phyloP scores from a whole-genome alignment of 257 asterid genomes.

The Buddleja alternifolia region DNA sequence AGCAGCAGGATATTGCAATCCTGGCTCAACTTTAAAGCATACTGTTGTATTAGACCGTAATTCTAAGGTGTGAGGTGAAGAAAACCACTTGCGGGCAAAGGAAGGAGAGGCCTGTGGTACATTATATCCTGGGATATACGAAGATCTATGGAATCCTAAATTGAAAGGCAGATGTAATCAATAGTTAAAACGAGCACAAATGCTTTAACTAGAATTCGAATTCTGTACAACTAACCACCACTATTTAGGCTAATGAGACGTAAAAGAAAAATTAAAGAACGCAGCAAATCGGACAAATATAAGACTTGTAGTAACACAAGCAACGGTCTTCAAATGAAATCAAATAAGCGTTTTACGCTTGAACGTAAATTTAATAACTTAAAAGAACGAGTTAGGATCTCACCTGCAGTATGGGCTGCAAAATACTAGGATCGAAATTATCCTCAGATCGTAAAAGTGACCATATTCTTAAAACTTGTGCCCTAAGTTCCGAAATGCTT shows the following conservation, averaged over 20 bases:
- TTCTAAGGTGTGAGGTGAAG: too few species aligned
- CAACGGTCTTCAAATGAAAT: background rate
- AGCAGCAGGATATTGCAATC: too few species aligned
- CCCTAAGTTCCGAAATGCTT: slow-evolving; percentile 84
- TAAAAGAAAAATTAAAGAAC: background rate
- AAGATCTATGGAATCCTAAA: too few species aligned
- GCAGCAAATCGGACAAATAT: background rate
- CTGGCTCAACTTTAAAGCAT: too few species aligned
- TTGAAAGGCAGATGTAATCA: too few species aligned
- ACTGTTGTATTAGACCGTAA: too few species aligned
- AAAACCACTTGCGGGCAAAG: too few species aligned
- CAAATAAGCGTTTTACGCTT: slow-evolving; percentile 10
- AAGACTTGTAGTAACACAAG: slow-evolving; percentile 5
- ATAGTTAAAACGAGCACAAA: background rate
- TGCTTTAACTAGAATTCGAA: background rate
- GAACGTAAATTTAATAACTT: too few species aligned
- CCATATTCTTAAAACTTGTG: slow-evolving; percentile 92
- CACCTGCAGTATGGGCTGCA: slow-evolving; percentile 92
- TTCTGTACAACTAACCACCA: background rate
- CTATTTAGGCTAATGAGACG: background rate
- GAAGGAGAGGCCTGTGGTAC: too few species aligned
- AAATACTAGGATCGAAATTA: slow-evolving; percentile 78
- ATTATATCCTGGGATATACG: too few species aligned
- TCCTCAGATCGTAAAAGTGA: slow-evolving; percentile 74
- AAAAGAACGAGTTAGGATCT: slow-evolving; percentile 19